Conservation (phyloP, 768 basidiomycete species). For the Leccinum sublutescens region DNA sequence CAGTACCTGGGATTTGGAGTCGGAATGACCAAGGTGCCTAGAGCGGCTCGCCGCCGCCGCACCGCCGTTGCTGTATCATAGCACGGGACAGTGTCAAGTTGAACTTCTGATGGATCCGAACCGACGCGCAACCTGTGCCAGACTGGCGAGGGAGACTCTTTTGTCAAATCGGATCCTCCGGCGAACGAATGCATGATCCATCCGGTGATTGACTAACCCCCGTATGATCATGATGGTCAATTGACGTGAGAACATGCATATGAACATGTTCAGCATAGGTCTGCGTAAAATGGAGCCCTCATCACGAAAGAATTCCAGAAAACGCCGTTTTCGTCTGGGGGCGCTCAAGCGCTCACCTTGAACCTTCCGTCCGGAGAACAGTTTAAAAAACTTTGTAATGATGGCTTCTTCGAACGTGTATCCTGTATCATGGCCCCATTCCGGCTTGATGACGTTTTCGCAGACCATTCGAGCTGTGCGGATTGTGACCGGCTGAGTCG, state of each 20-base stretch:
- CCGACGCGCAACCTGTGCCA: too few relatives aligned
- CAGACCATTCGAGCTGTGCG: not conserved
- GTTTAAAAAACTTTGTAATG: not conserved
- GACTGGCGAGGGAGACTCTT: not conserved
- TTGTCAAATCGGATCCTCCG: not conserved
- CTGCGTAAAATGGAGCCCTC: too few relatives aligned
- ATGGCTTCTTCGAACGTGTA: not conserved
- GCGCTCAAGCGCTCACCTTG: not conserved
- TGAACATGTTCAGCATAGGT: not conserved
- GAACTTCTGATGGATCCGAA: not conserved
- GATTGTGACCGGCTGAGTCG: not conserved
- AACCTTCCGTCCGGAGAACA: not conserved
- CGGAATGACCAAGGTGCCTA: not conserved
- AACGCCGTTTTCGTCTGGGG: not conserved
- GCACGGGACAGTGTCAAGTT: not conserved
- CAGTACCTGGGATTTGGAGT: too few relatives aligned
- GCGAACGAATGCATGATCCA: not conserved
- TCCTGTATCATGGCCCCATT: not conserved
- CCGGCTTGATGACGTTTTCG: not conserved
- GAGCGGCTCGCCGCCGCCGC: too few relatives aligned
- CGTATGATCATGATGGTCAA: not conserved
- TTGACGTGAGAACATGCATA: not conserved
- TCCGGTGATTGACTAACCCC: not conserved
- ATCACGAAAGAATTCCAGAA: not conserved
- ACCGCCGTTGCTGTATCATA: not conserved